A percentile compares a stretch with the other conserved stretches of the same genome.
Evolutionary conservation across 2,329 filamentous ascomycete species (phyloP).

Genomic region (Penicillium sp.): DNA sequence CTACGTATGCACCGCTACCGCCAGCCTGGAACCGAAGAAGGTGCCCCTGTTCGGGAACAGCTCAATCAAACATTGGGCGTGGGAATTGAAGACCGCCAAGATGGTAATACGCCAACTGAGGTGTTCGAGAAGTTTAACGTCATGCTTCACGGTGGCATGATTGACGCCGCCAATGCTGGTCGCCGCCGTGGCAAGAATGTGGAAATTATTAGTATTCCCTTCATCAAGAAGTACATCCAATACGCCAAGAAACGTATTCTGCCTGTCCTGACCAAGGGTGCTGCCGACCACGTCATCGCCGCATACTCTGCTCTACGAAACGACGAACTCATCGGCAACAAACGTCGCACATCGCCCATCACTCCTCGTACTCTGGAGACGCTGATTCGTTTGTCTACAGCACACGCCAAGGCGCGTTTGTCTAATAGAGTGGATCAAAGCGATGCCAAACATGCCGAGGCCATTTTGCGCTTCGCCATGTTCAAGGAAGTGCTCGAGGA

Average conservation of each 20-base stretch:
- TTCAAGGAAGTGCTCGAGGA: constrained; percentile 90
- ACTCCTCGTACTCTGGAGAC: constrained; percentile 97
- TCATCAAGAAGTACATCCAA: constrained; percentile 99
- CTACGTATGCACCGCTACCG: constrained; percentile 96
- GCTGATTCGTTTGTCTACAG: constrained; percentile 94
- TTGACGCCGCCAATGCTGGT: constrained; percentile 59
- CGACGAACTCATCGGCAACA: constrained; percentile 91
- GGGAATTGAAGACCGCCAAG: constrained; percentile 73
- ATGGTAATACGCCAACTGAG: constrained; percentile 72
- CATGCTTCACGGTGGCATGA: constrained; percentile 92
- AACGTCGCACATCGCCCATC: constrained; percentile 89
- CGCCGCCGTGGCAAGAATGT: constrained; percentile 72
- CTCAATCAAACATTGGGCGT: constrained; percentile 81
- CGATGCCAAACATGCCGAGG: constrained; percentile 83
- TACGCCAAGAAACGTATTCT: constrained; percentile 92
- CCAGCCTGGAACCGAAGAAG: constrained; percentile 88
- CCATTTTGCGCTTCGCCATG: constrained; percentile 86
- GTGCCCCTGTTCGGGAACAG: constrained; percentile 88
- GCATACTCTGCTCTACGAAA: constrained; percentile 92
- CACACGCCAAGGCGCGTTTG: constrained; percentile 88
- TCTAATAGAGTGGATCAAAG: constrained; percentile 85
- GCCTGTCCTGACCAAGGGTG: constrained; percentile 85
- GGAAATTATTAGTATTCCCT: constrained; percentile 91
- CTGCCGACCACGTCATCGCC: constrained; percentile 84
- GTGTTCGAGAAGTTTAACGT: constrained; percentile 96